Conservation (phyloP, 352 stramenopile genomes). For the Phytophthora cryptogea region DNA sequence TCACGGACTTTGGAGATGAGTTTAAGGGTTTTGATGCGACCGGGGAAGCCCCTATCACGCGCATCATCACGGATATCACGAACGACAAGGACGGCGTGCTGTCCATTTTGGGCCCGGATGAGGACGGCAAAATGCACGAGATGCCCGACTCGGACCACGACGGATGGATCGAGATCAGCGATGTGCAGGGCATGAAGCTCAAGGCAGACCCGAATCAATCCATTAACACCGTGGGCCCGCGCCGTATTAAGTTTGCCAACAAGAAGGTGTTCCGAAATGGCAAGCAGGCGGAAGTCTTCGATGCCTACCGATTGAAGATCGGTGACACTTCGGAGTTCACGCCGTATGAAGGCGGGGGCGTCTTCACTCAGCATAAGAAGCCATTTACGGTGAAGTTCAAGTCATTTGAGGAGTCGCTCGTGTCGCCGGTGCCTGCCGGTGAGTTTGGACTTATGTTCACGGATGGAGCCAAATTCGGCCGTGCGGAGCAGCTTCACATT, state of each 20-base stretch:
- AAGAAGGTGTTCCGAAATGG: conserved; percentile 88
- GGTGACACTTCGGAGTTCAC: conserved; percentile 84
- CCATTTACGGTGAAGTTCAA: conserved; percentile 76
- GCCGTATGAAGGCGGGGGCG: conserved; percentile 75
- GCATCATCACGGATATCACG: conserved; percentile 88
- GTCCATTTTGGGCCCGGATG: conserved; percentile 75
- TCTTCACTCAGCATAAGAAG: conserved; percentile 87
- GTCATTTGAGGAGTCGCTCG: conserved; percentile 74
- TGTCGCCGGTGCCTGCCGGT: conserved; percentile 64
- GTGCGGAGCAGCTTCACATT: conserved; percentile 80
- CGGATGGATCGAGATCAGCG: conserved; percentile 85
- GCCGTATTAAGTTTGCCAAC: conserved; percentile 81
- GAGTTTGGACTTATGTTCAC: conserved; percentile 88
- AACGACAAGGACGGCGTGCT: conserved; percentile 81
- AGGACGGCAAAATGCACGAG: conserved; percentile 90
- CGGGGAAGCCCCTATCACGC: conserved; percentile 82
- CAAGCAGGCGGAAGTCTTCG: conserved; percentile 87
- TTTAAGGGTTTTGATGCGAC: conserved; percentile 83
- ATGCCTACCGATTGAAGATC: conserved; percentile 83
- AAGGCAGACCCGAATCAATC: conserved; percentile 62
- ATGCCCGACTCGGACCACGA: conserved; percentile 87
- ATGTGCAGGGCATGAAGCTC: conserved; percentile 78
- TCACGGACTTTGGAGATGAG: conserved; percentile 82
- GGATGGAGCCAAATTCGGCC: conserved; percentile 87
- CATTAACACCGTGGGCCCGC: conserved; percentile 78